phyloP scores from a whole-genome alignment of 2,329 filamentous ascomycete genomes.

The Fusarium algeriense region DNA sequence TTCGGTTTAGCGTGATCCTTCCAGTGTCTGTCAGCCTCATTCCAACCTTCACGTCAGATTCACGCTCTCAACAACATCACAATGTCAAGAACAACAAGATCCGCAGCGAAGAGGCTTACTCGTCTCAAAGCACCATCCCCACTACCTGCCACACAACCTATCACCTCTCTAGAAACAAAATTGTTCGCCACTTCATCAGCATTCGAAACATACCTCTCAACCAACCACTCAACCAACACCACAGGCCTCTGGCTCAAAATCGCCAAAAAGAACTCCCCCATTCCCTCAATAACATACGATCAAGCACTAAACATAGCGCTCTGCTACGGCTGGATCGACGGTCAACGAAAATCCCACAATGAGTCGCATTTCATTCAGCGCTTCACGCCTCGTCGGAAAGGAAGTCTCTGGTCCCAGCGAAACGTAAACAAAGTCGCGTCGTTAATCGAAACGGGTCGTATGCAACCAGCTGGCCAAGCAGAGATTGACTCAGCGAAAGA shows the following conservation, averaged over 20 bases:
- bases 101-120: slow-evolving; percentile 14
- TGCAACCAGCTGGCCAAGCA: slow-evolving; percentile 61
- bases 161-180: neutral
- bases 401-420: slow-evolving; percentile 70
- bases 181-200: slow-evolving; percentile 29
- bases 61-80: neutral
- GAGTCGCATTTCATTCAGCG: slow-evolving; percentile 64
- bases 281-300: slow-evolving; percentile 60
- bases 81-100: slow-evolving; percentile 42
- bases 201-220: slow-evolving; percentile 38
- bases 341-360: slow-evolving; percentile 61
- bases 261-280: slow-evolving; percentile 59
- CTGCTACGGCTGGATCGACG: slow-evolving; percentile 74
- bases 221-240: slow-evolving; percentile 29
- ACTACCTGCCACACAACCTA: fast-evolving
- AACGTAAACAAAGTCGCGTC: slow-evolving; percentile 66
- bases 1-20: slow-evolving; percentile 1
- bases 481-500: slow-evolving; percentile 67
- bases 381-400: slow-evolving; percentile 68
- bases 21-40: slow-evolving; percentile 1
- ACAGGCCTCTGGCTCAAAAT: slow-evolving; percentile 62
- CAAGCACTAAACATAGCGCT: slow-evolving; percentile 69
- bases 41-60: fast-evolving
- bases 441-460: slow-evolving; percentile 60
- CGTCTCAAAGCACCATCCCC: neutral